Conservation (phyloP, 1,284 basidiomycete genomes). For the Trichosporon sp. region DNA sequence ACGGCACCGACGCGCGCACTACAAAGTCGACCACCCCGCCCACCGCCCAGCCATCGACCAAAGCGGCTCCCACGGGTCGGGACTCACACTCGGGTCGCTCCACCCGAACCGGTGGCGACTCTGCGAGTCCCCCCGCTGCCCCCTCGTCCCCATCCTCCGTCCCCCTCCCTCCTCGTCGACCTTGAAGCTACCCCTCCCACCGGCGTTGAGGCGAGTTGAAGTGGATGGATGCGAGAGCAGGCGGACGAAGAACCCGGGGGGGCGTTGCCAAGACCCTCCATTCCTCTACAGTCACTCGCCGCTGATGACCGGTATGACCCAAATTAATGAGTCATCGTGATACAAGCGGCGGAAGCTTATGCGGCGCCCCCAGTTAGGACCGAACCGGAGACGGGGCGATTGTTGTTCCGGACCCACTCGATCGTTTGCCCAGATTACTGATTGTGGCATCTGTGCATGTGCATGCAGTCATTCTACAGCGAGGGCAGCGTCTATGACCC, state of each 20-base stretch:
- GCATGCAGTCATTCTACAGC: constrained; percentile 7
- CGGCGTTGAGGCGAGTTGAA: not conserved
- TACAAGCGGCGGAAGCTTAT: not conserved
- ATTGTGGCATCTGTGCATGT: constrained; percentile 8
- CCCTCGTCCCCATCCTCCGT: not conserved
- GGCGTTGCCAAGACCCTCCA: constrained; percentile 1
- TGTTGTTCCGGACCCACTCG: constrained; percentile 6
- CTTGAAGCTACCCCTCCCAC: constrained; percentile 8
- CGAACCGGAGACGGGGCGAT: not conserved
- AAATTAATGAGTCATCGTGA: constrained; percentile 13
- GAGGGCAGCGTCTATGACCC: not conserved
- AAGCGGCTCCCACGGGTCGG: not conserved
- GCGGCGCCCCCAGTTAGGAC: not conserved
- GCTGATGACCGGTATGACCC: constrained; percentile 3
- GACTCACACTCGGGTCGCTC: not conserved
- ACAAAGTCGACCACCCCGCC: not conserved
- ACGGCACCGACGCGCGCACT: not conserved
- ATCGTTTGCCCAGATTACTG: constrained; percentile 12
- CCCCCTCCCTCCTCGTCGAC: not conserved
- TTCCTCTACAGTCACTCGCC: not conserved
- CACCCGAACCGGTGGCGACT: constrained; percentile 6
- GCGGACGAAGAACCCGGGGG: constrained; percentile 6
- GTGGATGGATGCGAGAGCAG: constrained; percentile 11
- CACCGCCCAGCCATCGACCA: not conserved
- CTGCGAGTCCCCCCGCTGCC: not conserved